These are phyloP conservation scores for Podila clonocystis DNA, from an alignment of 192 early-diverging fungal species.

Conservation along the genomic window DNA sequence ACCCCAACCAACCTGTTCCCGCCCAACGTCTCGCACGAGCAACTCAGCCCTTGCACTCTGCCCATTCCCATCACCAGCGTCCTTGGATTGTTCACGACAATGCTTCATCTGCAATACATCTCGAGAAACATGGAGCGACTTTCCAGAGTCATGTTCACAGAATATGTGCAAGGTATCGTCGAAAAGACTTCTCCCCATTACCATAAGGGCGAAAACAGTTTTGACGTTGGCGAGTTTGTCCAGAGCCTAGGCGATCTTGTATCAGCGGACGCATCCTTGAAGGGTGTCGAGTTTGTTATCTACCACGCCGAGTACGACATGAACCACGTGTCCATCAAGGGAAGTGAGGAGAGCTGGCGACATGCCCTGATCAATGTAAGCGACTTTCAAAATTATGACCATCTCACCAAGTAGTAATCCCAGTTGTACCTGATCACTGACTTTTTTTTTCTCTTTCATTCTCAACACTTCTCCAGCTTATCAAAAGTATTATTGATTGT, in stretches of 20 bases:
- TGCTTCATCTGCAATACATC: constrained; percentile 64
- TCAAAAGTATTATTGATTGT: constrained; percentile 60
- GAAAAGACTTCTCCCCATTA: constrained; percentile 29
- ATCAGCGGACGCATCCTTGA: constrained; percentile 60
- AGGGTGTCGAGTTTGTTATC: constrained; percentile 64
- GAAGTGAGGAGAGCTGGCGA: constrained; percentile 62
- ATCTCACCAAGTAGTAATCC: too few species aligned
- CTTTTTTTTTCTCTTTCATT: background rate
- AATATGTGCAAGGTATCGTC: constrained; percentile 43
- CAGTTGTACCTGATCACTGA: background rate
- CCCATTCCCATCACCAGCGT: constrained; percentile 63
- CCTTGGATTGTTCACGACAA: constrained; percentile 61
- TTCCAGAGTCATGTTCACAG: constrained; percentile 51
- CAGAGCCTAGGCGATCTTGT: constrained; percentile 68
- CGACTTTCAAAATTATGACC: constrained; percentile 3
- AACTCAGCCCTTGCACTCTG: constrained; percentile 63
- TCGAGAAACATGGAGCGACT: constrained; percentile 54
- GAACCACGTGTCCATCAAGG: constrained; percentile 60
- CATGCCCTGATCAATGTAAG: constrained; percentile 65
- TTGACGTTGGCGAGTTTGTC: constrained; percentile 67
- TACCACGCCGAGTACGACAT: constrained; percentile 64
- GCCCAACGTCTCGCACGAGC: constrained; percentile 55
- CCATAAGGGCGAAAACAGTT: constrained; percentile 36
- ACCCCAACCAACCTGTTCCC: constrained; percentile 56
- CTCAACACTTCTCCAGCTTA: constrained; percentile 39